These are phyloP conservation scores for Diplocarpon rosae DNA, from an alignment of 2,329 filamentous ascomycete species.

Conservation along the genomic window DNA sequence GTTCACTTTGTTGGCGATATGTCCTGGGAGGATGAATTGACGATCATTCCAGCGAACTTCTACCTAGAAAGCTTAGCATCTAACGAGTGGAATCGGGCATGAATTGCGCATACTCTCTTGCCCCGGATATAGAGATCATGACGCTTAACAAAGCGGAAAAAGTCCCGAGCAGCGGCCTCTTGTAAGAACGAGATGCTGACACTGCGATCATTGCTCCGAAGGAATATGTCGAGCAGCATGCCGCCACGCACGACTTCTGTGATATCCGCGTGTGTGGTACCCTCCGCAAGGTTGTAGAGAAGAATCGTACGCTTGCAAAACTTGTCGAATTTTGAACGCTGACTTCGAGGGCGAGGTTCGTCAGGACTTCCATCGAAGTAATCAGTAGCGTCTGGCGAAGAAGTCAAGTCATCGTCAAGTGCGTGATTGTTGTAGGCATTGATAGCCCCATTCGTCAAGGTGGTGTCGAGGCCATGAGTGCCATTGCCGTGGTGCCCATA, in stretches of 20 bases:
- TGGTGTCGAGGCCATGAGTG: conserved; percentile 12
- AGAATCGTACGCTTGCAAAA: conserved; percentile 45
- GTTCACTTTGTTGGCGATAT: conserved; percentile 53
- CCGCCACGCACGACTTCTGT: conserved; percentile 57
- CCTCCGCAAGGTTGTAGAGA: conserved; percentile 50
- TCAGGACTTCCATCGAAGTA: conserved; percentile 18
- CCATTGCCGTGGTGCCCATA: conserved; percentile 7
- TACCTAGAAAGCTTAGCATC: conserved; percentile 37
- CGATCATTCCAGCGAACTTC: conserved; percentile 58
- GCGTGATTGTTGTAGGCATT: conserved; percentile 14
- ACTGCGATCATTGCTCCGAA: conserved; percentile 46
- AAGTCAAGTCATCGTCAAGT: conserved; percentile 18
- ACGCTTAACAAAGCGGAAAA: conserved; percentile 51
- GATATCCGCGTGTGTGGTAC: conserved; percentile 55
- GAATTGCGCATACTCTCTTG: conserved; percentile 42
- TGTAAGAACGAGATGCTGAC: conserved; percentile 62
- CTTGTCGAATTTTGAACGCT: conserved; percentile 20
- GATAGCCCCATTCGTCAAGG: conserved; percentile 10
- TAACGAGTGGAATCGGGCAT: neutral
- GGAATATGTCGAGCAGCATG: conserved; percentile 54
- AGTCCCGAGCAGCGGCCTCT: conserved; percentile 49
- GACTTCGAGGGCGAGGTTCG: conserved; percentile 12
- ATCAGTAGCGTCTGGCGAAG: conserved; percentile 8
- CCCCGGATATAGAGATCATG: conserved; percentile 58
- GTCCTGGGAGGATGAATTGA: conserved; percentile 53